These are phyloP conservation scores for Chrysopogon serrulatus DNA, from an alignment of 176 grass and related monocot genomes.

Conservation along the genomic window DNA sequence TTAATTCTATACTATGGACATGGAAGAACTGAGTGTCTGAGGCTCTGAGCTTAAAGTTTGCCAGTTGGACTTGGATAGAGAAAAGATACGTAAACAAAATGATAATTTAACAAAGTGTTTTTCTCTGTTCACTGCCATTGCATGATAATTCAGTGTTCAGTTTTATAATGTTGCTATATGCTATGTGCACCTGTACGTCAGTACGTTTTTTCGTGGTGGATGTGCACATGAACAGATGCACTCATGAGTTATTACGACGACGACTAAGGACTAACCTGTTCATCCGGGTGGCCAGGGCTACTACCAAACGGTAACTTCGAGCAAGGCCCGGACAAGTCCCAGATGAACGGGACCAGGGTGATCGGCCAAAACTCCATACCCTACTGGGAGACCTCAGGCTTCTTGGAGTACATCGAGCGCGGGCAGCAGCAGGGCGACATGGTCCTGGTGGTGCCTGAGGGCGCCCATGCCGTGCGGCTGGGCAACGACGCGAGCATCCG, in stretches of 20 bases:
- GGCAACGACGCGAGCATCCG: conserved; percentile 41
- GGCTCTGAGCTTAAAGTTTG: too few relatives aligned
- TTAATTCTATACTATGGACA: too few relatives aligned
- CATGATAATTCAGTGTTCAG: not conserved
- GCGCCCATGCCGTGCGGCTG: conserved; percentile 43
- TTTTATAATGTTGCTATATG: not conserved
- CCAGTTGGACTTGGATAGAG: not conserved
- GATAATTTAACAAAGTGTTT: too few relatives aligned
- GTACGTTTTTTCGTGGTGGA: not conserved
- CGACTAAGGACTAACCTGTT: not conserved
- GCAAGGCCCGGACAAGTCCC: conserved; percentile 22
- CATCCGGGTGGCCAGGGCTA: conserved; percentile 14
- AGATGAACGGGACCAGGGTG: conserved; percentile 44
- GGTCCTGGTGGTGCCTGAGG: conserved; percentile 47
- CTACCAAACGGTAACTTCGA: conserved; percentile 61
- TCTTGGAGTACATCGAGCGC: conserved; percentile 62
- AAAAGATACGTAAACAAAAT: not conserved
- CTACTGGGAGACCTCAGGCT: conserved; percentile 43
- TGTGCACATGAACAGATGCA: too few relatives aligned
- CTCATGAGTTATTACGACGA: not conserved
- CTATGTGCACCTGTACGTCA: not conserved
- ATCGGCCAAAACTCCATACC: conserved; percentile 16
- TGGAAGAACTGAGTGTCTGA: too few relatives aligned
- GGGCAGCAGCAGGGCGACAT: conserved; percentile 39
- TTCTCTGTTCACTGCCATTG: too few relatives aligned